A percentile compares a stretch with the other conserved stretches of the same genome.
phyloP scores from a whole-genome alignment of 2,329 filamentous ascomycete species.

The Paecilomyces formosus region DNA sequence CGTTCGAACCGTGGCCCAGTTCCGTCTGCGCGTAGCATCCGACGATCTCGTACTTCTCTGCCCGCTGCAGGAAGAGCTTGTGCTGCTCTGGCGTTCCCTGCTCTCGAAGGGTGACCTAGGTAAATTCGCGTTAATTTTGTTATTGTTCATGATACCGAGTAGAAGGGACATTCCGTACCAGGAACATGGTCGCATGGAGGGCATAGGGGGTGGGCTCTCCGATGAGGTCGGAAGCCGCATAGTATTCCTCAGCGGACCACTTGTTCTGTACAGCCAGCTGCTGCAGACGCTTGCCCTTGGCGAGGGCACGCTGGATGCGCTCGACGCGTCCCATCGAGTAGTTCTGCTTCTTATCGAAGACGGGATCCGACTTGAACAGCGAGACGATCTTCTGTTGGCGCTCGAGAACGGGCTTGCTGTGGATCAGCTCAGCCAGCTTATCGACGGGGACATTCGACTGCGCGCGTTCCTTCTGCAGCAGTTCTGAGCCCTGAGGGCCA shows the following conservation, averaged over 20 bases:
- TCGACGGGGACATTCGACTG: slow-evolving; percentile 61
- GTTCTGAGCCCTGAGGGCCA: slow-evolving; percentile 60
- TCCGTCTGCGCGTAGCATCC: slow-evolving; percentile 79
- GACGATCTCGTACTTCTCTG: slow-evolving; percentile 63
- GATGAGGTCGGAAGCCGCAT: slow-evolving; percentile 60
- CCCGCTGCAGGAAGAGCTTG: slow-evolving; percentile 62
- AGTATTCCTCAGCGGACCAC: slow-evolving; percentile 60
- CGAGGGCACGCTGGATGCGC: slow-evolving; percentile 62
- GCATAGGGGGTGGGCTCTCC: slow-evolving; percentile 68
- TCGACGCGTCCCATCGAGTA: slow-evolving; percentile 66
- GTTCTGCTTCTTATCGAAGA: slow-evolving; percentile 73
- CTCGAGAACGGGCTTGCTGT: slow-evolving; percentile 58
- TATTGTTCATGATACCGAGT: too few relatives aligned
- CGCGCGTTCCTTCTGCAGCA: slow-evolving; percentile 61
- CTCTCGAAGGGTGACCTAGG: slow-evolving; percentile 20
- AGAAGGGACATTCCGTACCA: slow-evolving; percentile 36
- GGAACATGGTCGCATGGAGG: slow-evolving; percentile 64
- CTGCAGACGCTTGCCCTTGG: slow-evolving; percentile 61
- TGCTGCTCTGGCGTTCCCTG: slow-evolving; percentile 69
- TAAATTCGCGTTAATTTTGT: too few relatives aligned
- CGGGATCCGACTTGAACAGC: slow-evolving; percentile 58
- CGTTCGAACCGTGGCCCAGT: slow-evolving; percentile 71
- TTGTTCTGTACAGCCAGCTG: slow-evolving; percentile 59
- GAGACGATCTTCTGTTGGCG: slow-evolving; percentile 54
- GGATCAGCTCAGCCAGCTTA: slow-evolving; percentile 60